Evolutionary conservation across 73 alveolate species (phyloP).

Genomic region (Symbiodinium natans): DNA sequence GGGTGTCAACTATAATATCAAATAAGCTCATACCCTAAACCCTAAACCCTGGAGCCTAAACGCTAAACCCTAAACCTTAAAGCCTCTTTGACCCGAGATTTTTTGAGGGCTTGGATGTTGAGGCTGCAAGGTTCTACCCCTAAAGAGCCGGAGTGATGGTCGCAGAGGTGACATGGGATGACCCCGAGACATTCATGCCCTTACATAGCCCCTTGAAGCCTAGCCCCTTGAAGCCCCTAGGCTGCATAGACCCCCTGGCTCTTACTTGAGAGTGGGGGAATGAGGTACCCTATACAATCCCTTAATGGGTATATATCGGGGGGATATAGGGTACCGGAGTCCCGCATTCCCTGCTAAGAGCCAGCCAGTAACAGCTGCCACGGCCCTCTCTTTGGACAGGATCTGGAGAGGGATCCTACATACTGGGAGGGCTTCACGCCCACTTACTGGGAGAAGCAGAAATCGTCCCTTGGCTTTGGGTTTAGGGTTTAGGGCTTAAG

Average conservation of each 20-base stretch:
- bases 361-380: neutral
- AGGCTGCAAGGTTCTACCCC: neutral
- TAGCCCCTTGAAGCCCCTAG: neutral
- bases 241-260: too few species aligned
- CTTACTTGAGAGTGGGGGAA: too few species aligned
- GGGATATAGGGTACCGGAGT: too few species aligned
- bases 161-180: too few species aligned
- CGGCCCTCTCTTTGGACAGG: neutral
- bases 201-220: neutral
- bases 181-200: neutral
- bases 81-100: neutral
- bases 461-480: neutral
- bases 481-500: neutral
- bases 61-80: neutral
- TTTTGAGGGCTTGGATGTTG: neutral
- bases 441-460: conserved; percentile 33
- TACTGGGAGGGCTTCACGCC: conserved; percentile 47
- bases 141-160: too few species aligned
- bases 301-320: too few species aligned
- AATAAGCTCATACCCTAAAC: neutral
- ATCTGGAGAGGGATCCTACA: conserved; percentile 42
- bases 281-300: too few species aligned
- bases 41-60: neutral
- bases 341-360: too few species aligned
- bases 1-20: too few species aligned